These are phyloP conservation scores for Penicillium roqueforti DNA, from an alignment of 495 filamentous ascomycete genomes.

Conservation along the genomic window DNA sequence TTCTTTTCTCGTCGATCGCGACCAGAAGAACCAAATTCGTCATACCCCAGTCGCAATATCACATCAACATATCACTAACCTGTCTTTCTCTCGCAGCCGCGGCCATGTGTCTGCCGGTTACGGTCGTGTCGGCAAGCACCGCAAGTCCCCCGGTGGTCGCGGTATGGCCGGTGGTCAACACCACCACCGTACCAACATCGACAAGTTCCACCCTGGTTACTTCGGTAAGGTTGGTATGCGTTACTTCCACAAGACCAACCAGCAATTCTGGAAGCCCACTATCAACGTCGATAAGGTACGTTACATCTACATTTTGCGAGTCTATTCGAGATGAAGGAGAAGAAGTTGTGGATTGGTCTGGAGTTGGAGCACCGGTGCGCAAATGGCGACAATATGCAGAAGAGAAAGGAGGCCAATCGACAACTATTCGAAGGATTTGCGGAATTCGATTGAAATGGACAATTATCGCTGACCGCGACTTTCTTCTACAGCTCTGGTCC, in stretches of 20 bases:
- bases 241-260: conserved; percentile 84
- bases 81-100: conserved; percentile 53
- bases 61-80: conserved; percentile 19
- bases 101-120: conserved; percentile 93
- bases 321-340: conserved; percentile 7
- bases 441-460: background rate
- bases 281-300: conserved; percentile 89
- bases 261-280: conserved; percentile 88
- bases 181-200: conserved; percentile 91
- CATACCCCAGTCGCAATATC: conserved; percentile 14
- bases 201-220: conserved; percentile 95
- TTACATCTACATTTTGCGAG: conserved; percentile 15
- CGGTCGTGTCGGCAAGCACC: conserved; percentile 89
- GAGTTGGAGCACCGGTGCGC: background rate
- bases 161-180: conserved; percentile 94
- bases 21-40: conserved; percentile 23
- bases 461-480: conserved; percentile 19
- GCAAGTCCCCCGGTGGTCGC: conserved; percentile 90
- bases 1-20: conserved; percentile 16
- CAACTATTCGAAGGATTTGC: conserved; percentile 6
- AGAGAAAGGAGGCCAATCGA: background rate
- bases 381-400: background rate
- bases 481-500: conserved; percentile 64
- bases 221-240: conserved; percentile 98
- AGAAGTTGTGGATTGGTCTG: conserved; percentile 2